A percentile compares a stretch with the other conserved stretches of the same genome.
phyloP scores from a whole-genome alignment of 805 yeast genomes.

The Ogataea glucozyma region DNA sequence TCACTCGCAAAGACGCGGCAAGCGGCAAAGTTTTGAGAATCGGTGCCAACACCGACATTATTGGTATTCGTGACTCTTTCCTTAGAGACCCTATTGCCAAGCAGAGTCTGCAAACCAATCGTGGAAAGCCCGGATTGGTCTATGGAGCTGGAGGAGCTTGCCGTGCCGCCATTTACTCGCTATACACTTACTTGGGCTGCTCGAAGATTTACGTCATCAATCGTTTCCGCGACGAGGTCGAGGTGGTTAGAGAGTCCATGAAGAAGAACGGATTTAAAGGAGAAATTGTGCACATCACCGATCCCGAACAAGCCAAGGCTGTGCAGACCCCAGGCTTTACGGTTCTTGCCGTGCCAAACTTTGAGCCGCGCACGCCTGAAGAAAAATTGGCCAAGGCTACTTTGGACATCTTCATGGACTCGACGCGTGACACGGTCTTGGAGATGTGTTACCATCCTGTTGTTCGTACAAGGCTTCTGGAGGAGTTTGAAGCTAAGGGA shows the following conservation, averaged over 20 bases:
- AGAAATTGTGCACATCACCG: slow-evolving; percentile 9
- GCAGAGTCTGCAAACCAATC: background rate
- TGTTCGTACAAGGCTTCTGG: slow-evolving; percentile 10
- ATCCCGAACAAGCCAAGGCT: slow-evolving; percentile 10
- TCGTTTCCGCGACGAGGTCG: slow-evolving; percentile 9
- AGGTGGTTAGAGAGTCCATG: slow-evolving; percentile 8
- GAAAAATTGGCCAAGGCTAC: slow-evolving; percentile 14
- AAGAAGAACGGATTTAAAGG: slow-evolving; percentile 12
- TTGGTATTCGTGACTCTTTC: slow-evolving; percentile 14
- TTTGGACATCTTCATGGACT: slow-evolving; percentile 7
- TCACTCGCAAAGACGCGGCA: slow-evolving; percentile 8
- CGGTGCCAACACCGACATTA: slow-evolving; percentile 14
- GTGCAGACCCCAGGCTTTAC: slow-evolving; percentile 7
- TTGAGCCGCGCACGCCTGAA: slow-evolving; percentile 8
- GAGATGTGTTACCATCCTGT: slow-evolving; percentile 18
- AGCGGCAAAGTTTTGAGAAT: slow-evolving; percentile 3
- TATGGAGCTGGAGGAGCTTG: slow-evolving; percentile 18
- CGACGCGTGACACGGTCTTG: slow-evolving; percentile 9
- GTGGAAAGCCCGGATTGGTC: slow-evolving; percentile 12
- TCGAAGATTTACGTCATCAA: slow-evolving; percentile 11
- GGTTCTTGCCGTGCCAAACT: slow-evolving; percentile 14
- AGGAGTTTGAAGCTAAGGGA: slow-evolving; percentile 10
- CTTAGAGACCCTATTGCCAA: slow-evolving; percentile 5
- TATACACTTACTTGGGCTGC: slow-evolving; percentile 11
- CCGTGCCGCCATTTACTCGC: slow-evolving; percentile 13